Evolutionary conservation across 441 rosid genomes (phyloP).

Genomic region (Mallotus repandus): DNA sequence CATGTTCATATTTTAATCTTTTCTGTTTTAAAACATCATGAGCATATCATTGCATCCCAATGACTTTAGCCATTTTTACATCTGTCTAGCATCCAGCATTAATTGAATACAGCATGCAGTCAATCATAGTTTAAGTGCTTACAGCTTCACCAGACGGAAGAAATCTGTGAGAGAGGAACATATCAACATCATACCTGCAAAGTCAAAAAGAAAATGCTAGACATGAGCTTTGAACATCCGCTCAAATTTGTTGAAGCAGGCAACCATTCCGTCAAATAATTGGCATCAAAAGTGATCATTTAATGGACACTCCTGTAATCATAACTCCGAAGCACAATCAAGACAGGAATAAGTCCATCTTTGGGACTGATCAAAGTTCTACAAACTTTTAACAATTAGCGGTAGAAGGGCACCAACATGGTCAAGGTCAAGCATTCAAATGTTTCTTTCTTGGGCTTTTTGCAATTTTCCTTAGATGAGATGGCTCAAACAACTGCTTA

Average conservation of each 20-base stretch:
- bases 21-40: background rate
- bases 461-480: background rate
- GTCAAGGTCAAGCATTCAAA: background rate
- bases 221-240: background rate
- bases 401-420: background rate
- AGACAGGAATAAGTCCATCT: background rate
- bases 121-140: constrained; percentile 30
- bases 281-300: background rate
- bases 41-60: background rate
- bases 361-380: background rate
- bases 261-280: constrained; percentile 6
- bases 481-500: background rate
- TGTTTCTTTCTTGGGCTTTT: background rate
- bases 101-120: background rate
- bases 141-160: constrained; percentile 57
- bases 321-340: background rate
- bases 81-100: background rate
- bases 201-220: constrained; percentile 8
- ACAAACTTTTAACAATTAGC: background rate
- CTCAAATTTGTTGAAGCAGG: background rate
- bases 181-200: constrained; percentile 66
- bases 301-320: background rate
- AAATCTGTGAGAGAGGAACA: constrained; percentile 47
- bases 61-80: background rate
- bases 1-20: background rate